Conservation (phyloP, 805 yeast species). For the Metschnikowia corniflorae region DNA sequence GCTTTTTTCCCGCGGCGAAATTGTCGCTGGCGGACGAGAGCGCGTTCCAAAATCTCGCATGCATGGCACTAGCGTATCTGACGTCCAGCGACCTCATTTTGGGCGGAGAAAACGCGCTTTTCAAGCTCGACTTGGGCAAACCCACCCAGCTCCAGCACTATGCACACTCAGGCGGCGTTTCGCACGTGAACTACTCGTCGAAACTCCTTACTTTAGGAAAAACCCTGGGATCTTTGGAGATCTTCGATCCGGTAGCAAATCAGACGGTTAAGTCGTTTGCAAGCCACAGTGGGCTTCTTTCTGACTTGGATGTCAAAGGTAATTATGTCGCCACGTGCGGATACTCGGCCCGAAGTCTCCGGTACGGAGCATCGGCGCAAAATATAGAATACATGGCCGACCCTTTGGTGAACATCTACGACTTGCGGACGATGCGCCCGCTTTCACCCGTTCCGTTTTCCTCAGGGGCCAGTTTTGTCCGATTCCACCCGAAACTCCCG, state of each 20-base stretch:
- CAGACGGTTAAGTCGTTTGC: slow-evolving; percentile 48
- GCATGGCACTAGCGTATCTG: slow-evolving; percentile 33
- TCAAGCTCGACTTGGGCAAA: slow-evolving; percentile 34
- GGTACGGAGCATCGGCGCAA: slow-evolving; percentile 22
- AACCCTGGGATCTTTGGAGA: slow-evolving; percentile 57
- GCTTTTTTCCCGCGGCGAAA: slow-evolving; percentile 11
- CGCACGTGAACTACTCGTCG: slow-evolving; percentile 42
- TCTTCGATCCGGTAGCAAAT: slow-evolving; percentile 55
- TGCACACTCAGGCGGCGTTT: slow-evolving; percentile 43
- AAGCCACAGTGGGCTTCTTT: slow-evolving; percentile 58
- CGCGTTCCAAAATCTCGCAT: slow-evolving; percentile 22
- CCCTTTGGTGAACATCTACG: slow-evolving; percentile 80
- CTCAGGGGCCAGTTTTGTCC: slow-evolving; percentile 81
- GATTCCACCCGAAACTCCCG: slow-evolving; percentile 83
- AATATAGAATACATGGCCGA: slow-evolving; percentile 46
- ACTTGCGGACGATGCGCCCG: slow-evolving; percentile 66
- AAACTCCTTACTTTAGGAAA: slow-evolving; percentile 59
- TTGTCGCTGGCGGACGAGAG: slow-evolving; percentile 8
- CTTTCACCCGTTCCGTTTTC: slow-evolving; percentile 82
- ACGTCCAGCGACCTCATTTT: slow-evolving; percentile 30
- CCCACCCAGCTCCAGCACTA: slow-evolving; percentile 23
- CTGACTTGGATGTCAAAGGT: slow-evolving; percentile 64
- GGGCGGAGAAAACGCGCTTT: slow-evolving; percentile 23
- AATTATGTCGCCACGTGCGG: slow-evolving; percentile 78
- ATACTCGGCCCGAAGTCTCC: slow-evolving; percentile 60